Percentiles rank a stretch among this genome's conserved stretches.
Conservation (phyloP, 805 yeast genomes). For the Myxozyma monticola region DNA sequence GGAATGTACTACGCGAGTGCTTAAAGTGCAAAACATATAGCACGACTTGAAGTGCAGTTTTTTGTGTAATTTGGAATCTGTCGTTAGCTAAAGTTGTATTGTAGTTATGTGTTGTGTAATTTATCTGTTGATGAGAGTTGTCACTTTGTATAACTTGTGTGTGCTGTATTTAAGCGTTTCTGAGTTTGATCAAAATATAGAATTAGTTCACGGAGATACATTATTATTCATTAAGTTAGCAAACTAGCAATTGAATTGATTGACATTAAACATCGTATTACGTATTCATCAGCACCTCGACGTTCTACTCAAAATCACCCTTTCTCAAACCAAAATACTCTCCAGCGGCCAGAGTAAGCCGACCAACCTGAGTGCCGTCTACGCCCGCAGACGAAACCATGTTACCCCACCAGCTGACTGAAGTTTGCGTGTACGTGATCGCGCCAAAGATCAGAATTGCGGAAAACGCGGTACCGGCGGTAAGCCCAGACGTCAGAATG, state of each 20-base stretch:
- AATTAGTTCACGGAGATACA: background rate
- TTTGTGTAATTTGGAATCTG: no score
- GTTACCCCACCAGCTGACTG: conserved; percentile 66
- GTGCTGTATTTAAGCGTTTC: background rate
- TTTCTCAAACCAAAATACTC: conserved; percentile 12
- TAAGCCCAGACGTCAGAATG: conserved; percentile 63
- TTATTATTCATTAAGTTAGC: no score
- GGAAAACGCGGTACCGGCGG: conserved; percentile 65
- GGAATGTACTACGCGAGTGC: conserved; percentile 27
- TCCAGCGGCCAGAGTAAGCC: background rate
- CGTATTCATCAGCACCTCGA: no score
- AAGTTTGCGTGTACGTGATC: conserved; percentile 46
- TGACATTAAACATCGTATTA: no score
- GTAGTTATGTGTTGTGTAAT: no score
- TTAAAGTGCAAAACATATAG: no score
- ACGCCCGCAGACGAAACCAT: conserved; percentile 28
- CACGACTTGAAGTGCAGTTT: no score
- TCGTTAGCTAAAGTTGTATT: no score
- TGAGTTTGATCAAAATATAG: background rate
- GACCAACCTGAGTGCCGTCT: conserved; percentile 16
- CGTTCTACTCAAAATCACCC: no score
- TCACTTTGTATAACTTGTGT: background rate
- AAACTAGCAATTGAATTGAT: no score
- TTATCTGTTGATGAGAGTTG: background rate
- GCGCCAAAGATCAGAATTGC: conserved; percentile 58